Evolutionary conservation across 2,329 filamentous ascomycete genomes (phyloP).

Genomic region (Escovopsis weberi): DNA sequence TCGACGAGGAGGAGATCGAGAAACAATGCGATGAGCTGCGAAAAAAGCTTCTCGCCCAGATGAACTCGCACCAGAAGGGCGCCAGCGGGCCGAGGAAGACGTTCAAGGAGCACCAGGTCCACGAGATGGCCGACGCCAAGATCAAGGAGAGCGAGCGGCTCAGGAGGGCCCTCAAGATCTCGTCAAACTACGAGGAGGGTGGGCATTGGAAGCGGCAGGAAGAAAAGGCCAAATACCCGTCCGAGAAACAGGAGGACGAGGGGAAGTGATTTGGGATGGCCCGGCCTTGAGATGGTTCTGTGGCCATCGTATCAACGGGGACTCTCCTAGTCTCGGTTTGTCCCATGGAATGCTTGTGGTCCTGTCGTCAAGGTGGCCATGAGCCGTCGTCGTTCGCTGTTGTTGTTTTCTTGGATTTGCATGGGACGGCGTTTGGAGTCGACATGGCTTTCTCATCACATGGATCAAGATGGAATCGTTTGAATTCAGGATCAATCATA

Average conservation of each 20-base stretch:
- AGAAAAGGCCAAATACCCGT: conserved; percentile 40
- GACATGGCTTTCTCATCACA: too few relatives aligned
- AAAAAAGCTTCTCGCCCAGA: conserved; percentile 25
- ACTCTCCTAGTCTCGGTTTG: too few relatives aligned
- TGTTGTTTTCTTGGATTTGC: too few relatives aligned
- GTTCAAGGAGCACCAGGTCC: conserved; percentile 85
- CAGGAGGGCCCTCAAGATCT: conserved; percentile 74
- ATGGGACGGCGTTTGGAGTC: too few relatives aligned
- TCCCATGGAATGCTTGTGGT: too few relatives aligned
- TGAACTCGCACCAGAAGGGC: conserved; percentile 18
- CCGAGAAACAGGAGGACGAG: conserved; percentile 24
- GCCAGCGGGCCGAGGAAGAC: conserved; percentile 28
- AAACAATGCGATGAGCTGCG: conserved; percentile 31
- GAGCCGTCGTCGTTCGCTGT: too few relatives aligned
- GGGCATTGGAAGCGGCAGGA: conserved; percentile 77
- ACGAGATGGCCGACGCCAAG: conserved; percentile 92
- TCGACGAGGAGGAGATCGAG: conserved; percentile 87
- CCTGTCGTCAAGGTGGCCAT: too few relatives aligned
- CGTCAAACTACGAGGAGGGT: conserved; percentile 72
- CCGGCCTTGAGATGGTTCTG: too few relatives aligned
- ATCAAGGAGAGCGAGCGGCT: conserved; percentile 87
- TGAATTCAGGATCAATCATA: too few relatives aligned
- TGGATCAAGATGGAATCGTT: too few relatives aligned
- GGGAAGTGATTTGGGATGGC: conserved; percentile 6
- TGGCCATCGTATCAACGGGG: too few relatives aligned